Base-by-base conservation (phyloP, 1,139 yeast species). In the Eremothecium cymbalariae region DNA sequence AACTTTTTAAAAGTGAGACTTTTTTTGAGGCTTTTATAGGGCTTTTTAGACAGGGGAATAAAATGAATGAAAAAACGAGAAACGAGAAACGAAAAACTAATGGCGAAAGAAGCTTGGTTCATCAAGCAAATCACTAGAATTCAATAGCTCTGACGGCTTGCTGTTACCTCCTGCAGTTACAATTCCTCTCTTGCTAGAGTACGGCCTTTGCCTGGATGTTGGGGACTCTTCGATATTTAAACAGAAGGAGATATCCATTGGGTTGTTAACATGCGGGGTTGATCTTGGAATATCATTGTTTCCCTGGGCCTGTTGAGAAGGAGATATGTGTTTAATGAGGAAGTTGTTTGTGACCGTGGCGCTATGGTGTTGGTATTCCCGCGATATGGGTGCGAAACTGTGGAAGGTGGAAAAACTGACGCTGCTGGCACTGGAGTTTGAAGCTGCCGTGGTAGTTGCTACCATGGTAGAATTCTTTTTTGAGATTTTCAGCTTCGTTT, bases 61-160 rank as follows among this genome's bases (percentile, higher is more conserved):
- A n/a, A n/a, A n/a, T n/a, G n/a, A n/a, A n/a, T n/a, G n/a, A n/a
- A n/a, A n/a, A n/a, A n/a, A n/a, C n/a, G n/a, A n/a, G n/a, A n/a
- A n/a, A n/a, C n/a, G n/a, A n/a, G n/a, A n/a, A n/a, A n/a, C n/a
- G n/a, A n/a, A n/a, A n/a, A n/a, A 17, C 33, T 38, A 43, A 28
- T 49, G 46, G 29, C 37, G 46, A 38, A 45, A 49, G 20, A 47
- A 48, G 34, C 53, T 48, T 17, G 48, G 48, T 28, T 51, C 55
- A 16, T 50, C 54, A 19, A 44, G 47, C 14, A 47, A 37, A 7
- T 46, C 45, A 14, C 40, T 44, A 6, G 41, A 31, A n/a, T 44
- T 41, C 8, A 47, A 35, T n/a, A 49, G 32, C 20, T 48, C 51
- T n/a, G 52, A 47, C 11, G 53, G 54, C 17, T 27, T 27, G 21